These are phyloP conservation scores for Onygenales sp. DNA, from an alignment of 2,329 filamentous ascomycete genomes.

Conservation along the genomic window DNA sequence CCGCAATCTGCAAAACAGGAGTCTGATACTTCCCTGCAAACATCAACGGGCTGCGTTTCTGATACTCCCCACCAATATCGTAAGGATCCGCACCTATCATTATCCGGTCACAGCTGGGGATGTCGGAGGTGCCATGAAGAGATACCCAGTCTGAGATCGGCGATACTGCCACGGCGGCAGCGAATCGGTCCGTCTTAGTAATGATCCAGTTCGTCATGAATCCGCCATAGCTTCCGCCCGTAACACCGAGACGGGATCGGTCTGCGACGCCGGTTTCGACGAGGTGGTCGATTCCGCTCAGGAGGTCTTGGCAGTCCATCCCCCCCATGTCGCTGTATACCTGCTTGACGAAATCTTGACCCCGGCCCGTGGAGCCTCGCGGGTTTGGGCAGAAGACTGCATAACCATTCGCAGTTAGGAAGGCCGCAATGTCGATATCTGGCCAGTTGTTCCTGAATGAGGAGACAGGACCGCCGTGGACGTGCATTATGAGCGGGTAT, in stretches of 20 bases:
- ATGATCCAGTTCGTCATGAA: slow-evolving; percentile 1
- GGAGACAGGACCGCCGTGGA: background rate
- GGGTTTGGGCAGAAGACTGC: background rate
- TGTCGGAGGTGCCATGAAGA: background rate
- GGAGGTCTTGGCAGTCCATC: background rate
- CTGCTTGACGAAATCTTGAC: background rate
- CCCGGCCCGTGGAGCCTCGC: background rate
- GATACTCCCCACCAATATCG: background rate
- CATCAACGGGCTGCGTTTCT: background rate
- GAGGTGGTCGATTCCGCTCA: background rate
- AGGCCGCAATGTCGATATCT: background rate
- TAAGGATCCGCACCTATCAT: background rate
- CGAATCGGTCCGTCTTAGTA: background rate
- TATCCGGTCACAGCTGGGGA: background rate
- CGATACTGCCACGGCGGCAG: background rate
- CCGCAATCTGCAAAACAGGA: background rate
- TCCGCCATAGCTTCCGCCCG: background rate
- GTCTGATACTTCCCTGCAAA: background rate
- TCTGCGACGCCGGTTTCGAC: background rate
- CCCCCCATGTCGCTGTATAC: background rate
- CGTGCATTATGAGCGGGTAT: background rate
- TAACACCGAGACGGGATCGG: background rate
- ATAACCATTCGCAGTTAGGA: background rate
- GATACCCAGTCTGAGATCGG: background rate
- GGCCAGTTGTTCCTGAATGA: background rate